phyloP scores from a whole-genome alignment of 495 filamentous ascomycete genomes.

The Neurospora terricola region DNA sequence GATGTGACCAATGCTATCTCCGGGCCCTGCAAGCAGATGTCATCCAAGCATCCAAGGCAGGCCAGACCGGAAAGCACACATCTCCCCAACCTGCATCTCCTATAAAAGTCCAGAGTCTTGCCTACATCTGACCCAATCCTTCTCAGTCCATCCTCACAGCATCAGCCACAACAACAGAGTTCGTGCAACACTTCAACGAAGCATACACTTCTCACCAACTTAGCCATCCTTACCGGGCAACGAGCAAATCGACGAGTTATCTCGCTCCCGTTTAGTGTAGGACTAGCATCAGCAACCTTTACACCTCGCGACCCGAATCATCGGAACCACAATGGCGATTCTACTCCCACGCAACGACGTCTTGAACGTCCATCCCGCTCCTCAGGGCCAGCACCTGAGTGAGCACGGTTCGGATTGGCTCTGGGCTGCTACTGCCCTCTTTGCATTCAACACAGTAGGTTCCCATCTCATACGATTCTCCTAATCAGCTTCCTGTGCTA shows the following conservation, averaged over 20 bases:
- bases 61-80: neutral
- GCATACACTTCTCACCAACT: neutral
- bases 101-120: neutral
- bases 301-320: neutral
- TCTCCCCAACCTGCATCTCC: neutral
- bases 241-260: neutral
- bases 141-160: neutral
- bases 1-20: neutral
- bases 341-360: slow-evolving; percentile 29
- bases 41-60: neutral
- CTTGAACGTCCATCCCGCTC: slow-evolving; percentile 33
- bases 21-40: neutral
- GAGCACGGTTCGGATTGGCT: slow-evolving; percentile 39
- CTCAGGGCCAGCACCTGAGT: slow-evolving; percentile 26
- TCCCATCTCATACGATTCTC: slow-evolving; percentile 1
- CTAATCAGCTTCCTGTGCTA: neutral
- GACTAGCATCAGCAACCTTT: neutral
- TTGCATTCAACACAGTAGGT: slow-evolving; percentile 26
- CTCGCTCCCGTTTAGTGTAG: neutral
- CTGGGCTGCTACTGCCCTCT: slow-evolving; percentile 36
- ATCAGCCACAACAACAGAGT: neutral
- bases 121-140: neutral
- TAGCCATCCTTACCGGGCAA: neutral
- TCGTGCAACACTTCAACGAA: neutral
- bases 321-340: slow-evolving; percentile 8